Conservation (phyloP, 768 basidiomycete genomes). For the Tylopilus felleus region DNA sequence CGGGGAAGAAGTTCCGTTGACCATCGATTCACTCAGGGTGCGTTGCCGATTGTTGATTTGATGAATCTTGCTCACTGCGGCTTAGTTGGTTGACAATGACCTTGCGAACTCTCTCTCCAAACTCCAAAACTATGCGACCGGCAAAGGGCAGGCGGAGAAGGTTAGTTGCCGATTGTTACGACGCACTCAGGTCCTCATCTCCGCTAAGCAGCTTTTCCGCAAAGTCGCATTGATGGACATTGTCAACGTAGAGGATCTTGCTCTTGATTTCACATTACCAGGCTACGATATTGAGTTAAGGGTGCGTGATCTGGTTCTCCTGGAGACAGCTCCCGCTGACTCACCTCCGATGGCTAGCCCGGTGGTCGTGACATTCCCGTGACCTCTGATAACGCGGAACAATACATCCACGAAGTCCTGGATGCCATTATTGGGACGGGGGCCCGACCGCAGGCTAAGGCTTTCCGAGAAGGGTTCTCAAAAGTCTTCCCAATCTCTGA, state of each 20-base stretch:
- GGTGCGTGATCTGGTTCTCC: conserved; percentile 41
- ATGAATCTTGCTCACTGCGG: conserved; percentile 5
- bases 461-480: conserved; percentile 92
- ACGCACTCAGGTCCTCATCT: background rate
- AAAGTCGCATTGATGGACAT: conserved; percentile 59
- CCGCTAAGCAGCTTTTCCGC: conserved; percentile 41
- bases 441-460: conserved; percentile 72
- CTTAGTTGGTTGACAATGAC: conserved; percentile 75
- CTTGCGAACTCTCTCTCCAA: conserved; percentile 85
- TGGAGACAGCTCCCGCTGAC: background rate
- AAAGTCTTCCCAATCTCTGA: conserved; percentile 94
- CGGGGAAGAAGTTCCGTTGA: conserved; percentile 81
- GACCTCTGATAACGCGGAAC: conserved; percentile 82
- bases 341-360: conserved; percentile 42
- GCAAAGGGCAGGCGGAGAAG: conserved; percentile 52
- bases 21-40: conserved; percentile 80
- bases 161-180: conserved; percentile 29
- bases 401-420: conserved; percentile 84
- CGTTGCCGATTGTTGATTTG: conserved; percentile 17
- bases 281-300: conserved; percentile 92
- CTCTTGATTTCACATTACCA: conserved; percentile 94
- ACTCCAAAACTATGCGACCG: conserved; percentile 63
- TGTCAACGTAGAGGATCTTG: conserved; percentile 78
- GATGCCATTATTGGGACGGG: conserved; percentile 87
- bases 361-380: conserved; percentile 78